These are phyloP conservation scores for Debaryomyces prosopidis DNA, from an alignment of 805 yeast species.

Conservation along the genomic window DNA sequence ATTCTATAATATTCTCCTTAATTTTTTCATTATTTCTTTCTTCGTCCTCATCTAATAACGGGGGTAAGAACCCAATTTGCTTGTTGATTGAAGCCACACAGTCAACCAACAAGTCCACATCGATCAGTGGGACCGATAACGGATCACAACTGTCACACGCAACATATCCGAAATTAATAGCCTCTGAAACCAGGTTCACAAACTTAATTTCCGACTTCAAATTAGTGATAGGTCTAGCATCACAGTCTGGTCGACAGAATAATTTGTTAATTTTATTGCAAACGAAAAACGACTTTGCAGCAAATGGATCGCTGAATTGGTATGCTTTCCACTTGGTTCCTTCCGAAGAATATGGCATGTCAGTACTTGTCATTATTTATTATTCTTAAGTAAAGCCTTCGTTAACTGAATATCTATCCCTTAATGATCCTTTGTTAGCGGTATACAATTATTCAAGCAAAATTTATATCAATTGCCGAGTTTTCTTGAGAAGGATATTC, in stretches of 20 bases:
- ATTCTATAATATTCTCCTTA: slow-evolving; percentile 35
- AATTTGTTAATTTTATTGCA: slow-evolving; percentile 41
- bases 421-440: too few species aligned
- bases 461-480: too few species aligned
- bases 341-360: slow-evolving; percentile 44
- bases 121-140: slow-evolving; percentile 42
- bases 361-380: too few species aligned
- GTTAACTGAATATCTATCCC: too few species aligned
- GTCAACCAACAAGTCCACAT: slow-evolving; percentile 42
- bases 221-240: slow-evolving; percentile 43
- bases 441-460: too few species aligned
- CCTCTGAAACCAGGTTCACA: slow-evolving; percentile 41
- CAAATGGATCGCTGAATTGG: slow-evolving; percentile 66
- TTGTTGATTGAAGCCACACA: slow-evolving; percentile 59
- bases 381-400: too few species aligned
- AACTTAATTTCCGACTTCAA: slow-evolving; percentile 48
- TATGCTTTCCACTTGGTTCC: slow-evolving; percentile 60
- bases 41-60: slow-evolving; percentile 48
- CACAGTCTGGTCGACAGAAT: slow-evolving; percentile 75
- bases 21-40: slow-evolving; percentile 36
- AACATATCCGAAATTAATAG: slow-evolving; percentile 43
- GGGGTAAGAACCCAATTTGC: slow-evolving; percentile 57
- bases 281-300: slow-evolving; percentile 58
- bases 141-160: slow-evolving; percentile 64
- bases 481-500: too few species aligned